These are phyloP conservation scores for Nothophaeocryptopus gaeumannii DNA, from an alignment of 2,329 filamentous ascomycete species.

Conservation along the genomic window DNA sequence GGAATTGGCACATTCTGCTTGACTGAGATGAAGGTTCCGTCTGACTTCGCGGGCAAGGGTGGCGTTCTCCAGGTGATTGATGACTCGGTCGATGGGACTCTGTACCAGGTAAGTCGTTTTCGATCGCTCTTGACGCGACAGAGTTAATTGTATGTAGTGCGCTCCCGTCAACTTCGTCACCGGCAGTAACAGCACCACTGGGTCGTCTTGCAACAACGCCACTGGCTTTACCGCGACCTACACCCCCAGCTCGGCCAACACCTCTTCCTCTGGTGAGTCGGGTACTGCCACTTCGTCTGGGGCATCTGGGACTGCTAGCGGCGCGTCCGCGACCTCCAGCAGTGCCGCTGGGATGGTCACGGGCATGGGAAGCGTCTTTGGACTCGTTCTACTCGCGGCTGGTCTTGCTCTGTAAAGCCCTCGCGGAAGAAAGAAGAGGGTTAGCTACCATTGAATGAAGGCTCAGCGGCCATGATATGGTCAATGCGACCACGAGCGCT, in stretches of 20 bases:
- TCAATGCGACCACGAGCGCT: no score
- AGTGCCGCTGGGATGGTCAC: slow-evolving; percentile 19
- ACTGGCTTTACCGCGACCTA: slow-evolving; percentile 27
- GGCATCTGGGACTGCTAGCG: background rate
- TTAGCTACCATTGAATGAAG: no score
- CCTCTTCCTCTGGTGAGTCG: slow-evolving; percentile 1
- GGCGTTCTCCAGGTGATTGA: slow-evolving; percentile 34
- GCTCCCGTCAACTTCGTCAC: slow-evolving; percentile 32
- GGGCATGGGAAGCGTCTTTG: slow-evolving; percentile 20
- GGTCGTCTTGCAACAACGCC: slow-evolving; percentile 27
- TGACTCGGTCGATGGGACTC: slow-evolving; percentile 26
- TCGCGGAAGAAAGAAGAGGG: no score
- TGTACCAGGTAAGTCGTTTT: slow-evolving; percentile 31
- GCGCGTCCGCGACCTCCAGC: slow-evolving; percentile 12
- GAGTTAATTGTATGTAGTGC: slow-evolving; percentile 20
- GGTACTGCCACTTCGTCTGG: background rate
- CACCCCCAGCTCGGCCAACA: background rate
- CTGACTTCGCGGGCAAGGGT: slow-evolving; percentile 27
- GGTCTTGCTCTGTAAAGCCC: slow-evolving; percentile 20
- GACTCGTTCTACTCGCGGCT: slow-evolving; percentile 21
- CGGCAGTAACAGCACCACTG: slow-evolving; percentile 31
- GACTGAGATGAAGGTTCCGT: slow-evolving; percentile 25
- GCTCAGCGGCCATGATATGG: no score
- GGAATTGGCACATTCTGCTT: slow-evolving; percentile 32
- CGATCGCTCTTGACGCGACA: background rate